Base-by-base conservation (phyloP, 768 basidiomycete genomes). In the Rhizopogon sp. region DNA sequence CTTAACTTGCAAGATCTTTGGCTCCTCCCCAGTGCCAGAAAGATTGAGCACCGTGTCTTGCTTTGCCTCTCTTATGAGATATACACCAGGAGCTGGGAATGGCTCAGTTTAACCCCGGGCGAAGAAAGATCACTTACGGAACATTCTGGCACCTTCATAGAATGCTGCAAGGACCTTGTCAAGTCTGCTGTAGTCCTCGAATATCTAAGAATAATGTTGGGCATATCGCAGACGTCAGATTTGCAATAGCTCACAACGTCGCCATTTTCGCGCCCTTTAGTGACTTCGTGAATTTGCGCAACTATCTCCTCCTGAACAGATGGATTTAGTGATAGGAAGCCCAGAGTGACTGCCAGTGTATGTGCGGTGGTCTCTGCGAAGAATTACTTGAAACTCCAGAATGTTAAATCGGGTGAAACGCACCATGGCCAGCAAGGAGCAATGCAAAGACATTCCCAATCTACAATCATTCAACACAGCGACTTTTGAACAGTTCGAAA, bases 351-450 rank as follows among this genome's bases (percentile, higher is more conserved):
- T 14, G 70, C 67, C 22, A 74, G 58, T 10, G 60, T 66, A 14
- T 66, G 62, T 16, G 70, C 59, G 3, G 68, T 75, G 1, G 72
- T 73, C 49, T 74, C 71, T 72, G 56, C 7, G 33, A 22, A 45
- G 28, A 31, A 11, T 41, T 3, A 5, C 7, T 37, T 14, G 6
- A n/a, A 3, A 40, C 29, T 14, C 50, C 16, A 57, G 39, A 9
- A 35, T 33, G 35, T 33, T 41, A n/a, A 7, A 22, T 29, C 13
- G 28, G 8, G 33, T 40, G 33, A n/a, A 11, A 57, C 69, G 39
- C 56, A 76, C 81, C 83, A 63, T 84, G 80, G 13, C 84, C 83
- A 43, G 83, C 82, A 40, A 84, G 77, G 22, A 86, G 66, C 62
- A 81, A 69, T 10, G 75, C 58, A 57, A 74, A 83, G 1, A 80